phyloP scores from a whole-genome alignment of 1,284 basidiomycete genomes.

The Taiwanofungus camphoratus region DNA sequence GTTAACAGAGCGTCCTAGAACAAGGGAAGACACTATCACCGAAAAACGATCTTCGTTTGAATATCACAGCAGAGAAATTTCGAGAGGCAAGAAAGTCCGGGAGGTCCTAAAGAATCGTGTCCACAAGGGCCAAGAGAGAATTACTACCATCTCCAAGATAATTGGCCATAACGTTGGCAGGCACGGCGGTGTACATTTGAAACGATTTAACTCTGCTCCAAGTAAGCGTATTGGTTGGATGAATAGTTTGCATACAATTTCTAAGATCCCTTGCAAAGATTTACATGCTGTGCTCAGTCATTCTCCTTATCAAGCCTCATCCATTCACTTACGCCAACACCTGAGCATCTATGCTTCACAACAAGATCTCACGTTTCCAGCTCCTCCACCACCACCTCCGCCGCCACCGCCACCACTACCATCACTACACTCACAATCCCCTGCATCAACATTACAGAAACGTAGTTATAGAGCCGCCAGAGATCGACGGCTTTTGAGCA shows the following conservation, averaged over 20 bases:
- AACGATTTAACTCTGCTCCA: constrained; percentile 58
- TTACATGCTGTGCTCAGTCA: constrained; percentile 58
- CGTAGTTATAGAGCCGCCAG: constrained; percentile 44
- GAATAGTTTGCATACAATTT: background rate
- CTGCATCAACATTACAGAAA: constrained; percentile 35
- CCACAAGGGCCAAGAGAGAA: constrained; percentile 64
- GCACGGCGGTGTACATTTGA: constrained; percentile 41
- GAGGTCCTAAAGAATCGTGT: constrained; percentile 68
- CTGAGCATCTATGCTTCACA: constrained; percentile 40
- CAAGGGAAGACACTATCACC: constrained; percentile 10
- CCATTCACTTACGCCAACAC: constrained; percentile 75
- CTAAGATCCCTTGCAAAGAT: constrained; percentile 34
- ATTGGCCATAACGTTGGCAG: constrained; percentile 64
- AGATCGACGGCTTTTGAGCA: constrained; percentile 72
- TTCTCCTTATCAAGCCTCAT: constrained; percentile 75
- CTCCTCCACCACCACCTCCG: constrained; percentile 32
- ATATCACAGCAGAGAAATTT: constrained; percentile 20
- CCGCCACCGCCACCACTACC: constrained; percentile 36
- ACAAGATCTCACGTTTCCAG: constrained; percentile 21
- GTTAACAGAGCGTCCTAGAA: constrained; percentile 4
- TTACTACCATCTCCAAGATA: constrained; percentile 70
- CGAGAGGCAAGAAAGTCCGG: constrained; percentile 59
- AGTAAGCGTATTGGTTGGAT: constrained; percentile 37
- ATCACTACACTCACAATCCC: constrained; percentile 19
- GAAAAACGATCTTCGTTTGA: constrained; percentile 25